phyloP scores from a whole-genome alignment of 768 basidiomycete genomes.

The Hygrocybe coccinea region DNA sequence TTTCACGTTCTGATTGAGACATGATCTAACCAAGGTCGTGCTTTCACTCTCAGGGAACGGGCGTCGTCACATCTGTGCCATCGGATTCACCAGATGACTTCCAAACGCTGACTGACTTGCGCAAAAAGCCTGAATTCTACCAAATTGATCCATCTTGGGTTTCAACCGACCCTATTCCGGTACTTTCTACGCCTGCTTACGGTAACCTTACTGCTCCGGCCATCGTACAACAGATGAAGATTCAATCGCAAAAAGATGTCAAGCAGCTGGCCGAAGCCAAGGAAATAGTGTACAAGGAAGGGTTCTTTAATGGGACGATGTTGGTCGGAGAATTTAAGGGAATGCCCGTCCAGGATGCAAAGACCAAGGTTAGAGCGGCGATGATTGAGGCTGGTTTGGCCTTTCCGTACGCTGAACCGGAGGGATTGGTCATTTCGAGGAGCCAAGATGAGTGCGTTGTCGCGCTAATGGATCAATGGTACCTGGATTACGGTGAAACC shows the following conservation, averaged over 20 bases:
- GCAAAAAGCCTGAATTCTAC: conserved; percentile 96
- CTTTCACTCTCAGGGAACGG: conserved; percentile 64
- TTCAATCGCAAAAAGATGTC: conserved; percentile 89
- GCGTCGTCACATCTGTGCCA: conserved; percentile 96
- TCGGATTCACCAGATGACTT: conserved; percentile 99
- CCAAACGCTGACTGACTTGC: conserved; percentile 81
- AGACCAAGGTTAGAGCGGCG: conserved; percentile 76
- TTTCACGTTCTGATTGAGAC: background rate
- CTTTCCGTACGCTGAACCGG: conserved; percentile 92
- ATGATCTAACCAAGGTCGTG: background rate
- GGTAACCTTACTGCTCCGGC: conserved; percentile 85
- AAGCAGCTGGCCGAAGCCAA: conserved; percentile 95
- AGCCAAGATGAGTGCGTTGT: conserved; percentile 98
- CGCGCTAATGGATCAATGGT: conserved; percentile 99
- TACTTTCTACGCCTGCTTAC: conserved; percentile 85
- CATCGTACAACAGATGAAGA: conserved; percentile 83
- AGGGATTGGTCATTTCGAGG: conserved; percentile 81
- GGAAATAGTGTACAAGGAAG: conserved; percentile 97
- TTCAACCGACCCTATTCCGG: conserved; percentile 77
- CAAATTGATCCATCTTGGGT: conserved; percentile 89
- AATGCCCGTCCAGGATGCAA: conserved; percentile 83
- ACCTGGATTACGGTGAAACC: conserved; percentile 92
- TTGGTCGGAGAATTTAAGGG: conserved; percentile 88
- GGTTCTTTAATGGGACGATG: conserved; percentile 95
- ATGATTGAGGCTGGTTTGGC: conserved; percentile 78